Base-by-base conservation (phyloP, 805 yeast genomes). In the Komagataella ulmi region DNA sequence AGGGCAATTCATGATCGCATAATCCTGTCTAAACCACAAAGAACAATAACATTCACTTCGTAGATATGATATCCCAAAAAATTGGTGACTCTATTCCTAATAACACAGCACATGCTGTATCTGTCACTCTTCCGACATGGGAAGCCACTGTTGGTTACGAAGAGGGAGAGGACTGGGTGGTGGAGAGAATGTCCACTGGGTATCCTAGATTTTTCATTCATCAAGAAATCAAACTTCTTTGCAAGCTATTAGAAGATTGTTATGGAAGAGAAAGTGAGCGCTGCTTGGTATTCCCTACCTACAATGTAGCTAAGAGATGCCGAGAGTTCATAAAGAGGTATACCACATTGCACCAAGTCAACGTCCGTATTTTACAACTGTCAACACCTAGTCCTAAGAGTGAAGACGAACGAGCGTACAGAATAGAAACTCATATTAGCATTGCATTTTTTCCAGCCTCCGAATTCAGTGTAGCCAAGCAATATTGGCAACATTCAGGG, bases 401-500 rank as follows among this genome's bases (percentile, higher is more conserved):
- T 17, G 77, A 74, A 17, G 80, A 76, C 46, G 93, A 85, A 56
- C 74, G 69, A 52, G 73, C 80, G 1, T 74, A 74, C 54, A 74
- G 80, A 53, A 70, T 80, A 24, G 90, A 83, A 58, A 79, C 89
- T 12, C 77, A 77, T 45, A 77, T 91, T 51, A 84, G 90, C 0
- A 85, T 80, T 18, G 88, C 89, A n/a, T 82, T 93, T 55, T 86
- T 85, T 60, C 87, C 87, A 1, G 65, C 71, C 1, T 69, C 72
- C 3, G 80, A 75, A 53, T 80, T 73, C 55, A 65, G 78, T 1
- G 64, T 85, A 3, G 90, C 93, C 45, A 89, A 88, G 62, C 80
- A 80, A 59, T 93, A 88, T 68, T 93, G 99, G 99, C 97, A 91
- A 65, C 97, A 90, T 61, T 73, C 96, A 0, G 99, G 99, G 24